Base-by-base conservation (phyloP, 352 stramenopile genomes). In the Phytopythium cucurbitacearum region DNA sequence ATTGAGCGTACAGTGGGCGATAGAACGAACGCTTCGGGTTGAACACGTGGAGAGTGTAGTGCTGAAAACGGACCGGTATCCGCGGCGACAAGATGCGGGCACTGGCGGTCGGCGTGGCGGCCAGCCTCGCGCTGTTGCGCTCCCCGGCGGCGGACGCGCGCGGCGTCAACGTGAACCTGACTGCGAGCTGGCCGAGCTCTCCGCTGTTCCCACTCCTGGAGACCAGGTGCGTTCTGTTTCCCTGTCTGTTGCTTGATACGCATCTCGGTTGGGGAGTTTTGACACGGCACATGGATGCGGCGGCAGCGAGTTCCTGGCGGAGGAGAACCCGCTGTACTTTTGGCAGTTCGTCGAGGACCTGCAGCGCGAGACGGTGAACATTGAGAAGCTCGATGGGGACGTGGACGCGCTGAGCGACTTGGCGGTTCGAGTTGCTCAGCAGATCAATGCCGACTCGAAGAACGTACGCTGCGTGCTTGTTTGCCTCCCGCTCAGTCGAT, bases 291-390 rank as follows among this genome's bases (percentile, higher is more conserved):
- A 3, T 38, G 6, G n/a, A 16, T 37, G 15, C 21, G 21, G 21
- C 21, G 12, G n/a, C 50, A 91, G 81, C 61, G 84, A 91, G 50
- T 94, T 88, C 56, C 64, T 94, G 38, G 80, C 81, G 10, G 78
- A 91, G 41, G 81, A 91, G 51, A 88, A 90, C 49, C 79, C 80
- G 13, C 55, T 73, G 44, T 84, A 78, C 53, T 94, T 92, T 57
- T 94, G 80, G 80, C 62, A 76, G 62, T 94, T 83, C 48, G 48
- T 91, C 16, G 77, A 88, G 37, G 42, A 75, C 15, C 41, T 92
- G 36, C 48, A 59, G 48, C 38, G 51, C 40, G 60, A 71, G 39
- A 68, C 66, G 36, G 46, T 49, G 16, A 63, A 65, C 52, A 64
- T 88, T 39, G 55, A 63, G 33, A 40, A 60, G 11, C 72, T 74